Evolutionary conservation across 2,329 filamentous ascomycete genomes (phyloP).

Genomic region (Arthroderma sp.): DNA sequence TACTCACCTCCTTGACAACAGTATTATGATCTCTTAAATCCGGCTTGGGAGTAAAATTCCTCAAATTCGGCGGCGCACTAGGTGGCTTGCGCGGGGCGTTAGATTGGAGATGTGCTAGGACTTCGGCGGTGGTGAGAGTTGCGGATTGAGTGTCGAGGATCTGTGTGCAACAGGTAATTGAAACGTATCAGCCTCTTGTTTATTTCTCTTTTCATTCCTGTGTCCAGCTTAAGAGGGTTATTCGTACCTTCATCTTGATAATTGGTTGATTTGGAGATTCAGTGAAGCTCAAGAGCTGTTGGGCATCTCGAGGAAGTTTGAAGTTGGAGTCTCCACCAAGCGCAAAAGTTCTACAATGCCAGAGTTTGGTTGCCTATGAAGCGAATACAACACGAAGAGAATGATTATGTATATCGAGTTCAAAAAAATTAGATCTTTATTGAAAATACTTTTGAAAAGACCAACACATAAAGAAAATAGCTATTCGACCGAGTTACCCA

Average conservation of each 20-base stretch:
- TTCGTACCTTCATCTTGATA: background rate
- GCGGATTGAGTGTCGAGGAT: conserved; percentile 33
- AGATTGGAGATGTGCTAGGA: conserved; percentile 27
- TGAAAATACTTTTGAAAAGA: no score
- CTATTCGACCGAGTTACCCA: background rate
- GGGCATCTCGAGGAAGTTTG: no score
- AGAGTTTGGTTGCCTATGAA: no score
- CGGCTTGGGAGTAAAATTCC: conserved; percentile 28
- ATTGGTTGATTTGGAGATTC: background rate
- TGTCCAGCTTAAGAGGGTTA: background rate
- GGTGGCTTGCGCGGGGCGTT: conserved; percentile 30
- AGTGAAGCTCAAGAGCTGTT: background rate
- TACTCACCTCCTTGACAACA: conserved; percentile 32
- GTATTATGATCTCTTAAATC: conserved; percentile 34
- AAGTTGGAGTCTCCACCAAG: no score
- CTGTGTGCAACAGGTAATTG: conserved; percentile 13
- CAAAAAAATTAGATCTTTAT: no score
- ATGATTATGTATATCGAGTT: no score
- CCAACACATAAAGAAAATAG: no score
- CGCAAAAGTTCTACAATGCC: no score
- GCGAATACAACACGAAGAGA: no score
- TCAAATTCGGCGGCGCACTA: conserved; percentile 24
- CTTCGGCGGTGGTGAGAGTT: conserved; percentile 33
- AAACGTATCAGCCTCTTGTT: no score
- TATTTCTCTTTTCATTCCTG: no score